Base-by-base conservation (phyloP, 305 asterid species). In the Rubia occidens region DNA sequence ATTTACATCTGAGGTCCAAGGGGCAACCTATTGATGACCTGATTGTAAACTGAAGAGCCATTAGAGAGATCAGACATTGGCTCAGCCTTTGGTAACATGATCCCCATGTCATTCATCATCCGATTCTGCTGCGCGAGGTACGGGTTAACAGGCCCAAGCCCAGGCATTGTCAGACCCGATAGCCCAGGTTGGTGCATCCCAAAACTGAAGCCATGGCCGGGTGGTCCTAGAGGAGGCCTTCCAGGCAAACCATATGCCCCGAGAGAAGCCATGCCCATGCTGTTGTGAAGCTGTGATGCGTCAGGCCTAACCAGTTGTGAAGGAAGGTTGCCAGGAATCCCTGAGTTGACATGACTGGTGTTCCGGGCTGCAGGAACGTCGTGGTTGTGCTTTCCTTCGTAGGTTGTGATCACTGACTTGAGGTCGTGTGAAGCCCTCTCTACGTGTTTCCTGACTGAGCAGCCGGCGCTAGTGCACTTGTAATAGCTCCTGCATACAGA, bases 311-410 rank as follows among this genome's bases (percentile, higher is more conserved):
- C 70, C 24, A 29, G 78, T 71, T 83, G 88, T 5, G 78, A 20
- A 14, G 78, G 63, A 42, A 71, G 64, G 51, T 20, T 71, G 66
- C 74, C 53, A 42, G 82, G 21, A 59, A 42, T 75, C 40, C 78
- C 82, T 0, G 90, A 75, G 58, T 79, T 87, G 24, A 64, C 70
- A 32, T 82, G 87, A 65, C 88, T 82, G 70, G 84, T 86, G 74
- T 87, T 87, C 55, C 96, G 90, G 8, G 96, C 89, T 68, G 86
- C 88, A 14, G 96, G 96, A 65, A 91, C 98, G 8, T 86, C 90
- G 1, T 91, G 98, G 82, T 91, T 89, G 87, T 91, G 98, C 85
- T 89, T 89, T 53, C 98, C 96, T 80, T 89, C 98, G 3, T 91
- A 91, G 0, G 98, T 89, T 21, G 96, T 89, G 74, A 89, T 86